phyloP scores from a whole-genome alignment of 1,284 basidiomycete species.

The Tilletia indica region DNA sequence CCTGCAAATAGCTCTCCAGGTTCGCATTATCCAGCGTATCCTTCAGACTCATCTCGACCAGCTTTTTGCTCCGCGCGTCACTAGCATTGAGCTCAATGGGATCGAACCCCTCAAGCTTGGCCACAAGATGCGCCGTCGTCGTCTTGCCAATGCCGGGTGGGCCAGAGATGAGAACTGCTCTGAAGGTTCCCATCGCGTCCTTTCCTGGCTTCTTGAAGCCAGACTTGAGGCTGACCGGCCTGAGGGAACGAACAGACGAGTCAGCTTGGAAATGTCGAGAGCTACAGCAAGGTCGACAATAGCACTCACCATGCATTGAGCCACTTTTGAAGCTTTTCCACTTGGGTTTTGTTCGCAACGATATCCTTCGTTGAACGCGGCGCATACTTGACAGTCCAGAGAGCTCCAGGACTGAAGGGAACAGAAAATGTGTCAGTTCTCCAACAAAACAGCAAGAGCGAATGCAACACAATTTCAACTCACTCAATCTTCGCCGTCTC shows the following conservation, averaged over 20 bases:
- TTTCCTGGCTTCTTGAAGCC: constrained; percentile 90
- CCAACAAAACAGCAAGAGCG: constrained; percentile 29
- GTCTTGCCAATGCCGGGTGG: constrained; percentile 98
- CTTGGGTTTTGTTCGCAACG: constrained; percentile 86
- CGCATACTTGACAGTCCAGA: constrained; percentile 96
- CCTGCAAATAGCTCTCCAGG: constrained; percentile 71
- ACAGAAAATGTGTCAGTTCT: not conserved
- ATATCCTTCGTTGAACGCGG: constrained; percentile 83
- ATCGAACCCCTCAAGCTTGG: constrained; percentile 81
- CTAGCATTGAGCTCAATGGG: constrained; percentile 95
- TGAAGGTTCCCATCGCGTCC: constrained; percentile 78
- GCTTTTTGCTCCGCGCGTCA: constrained; percentile 91
- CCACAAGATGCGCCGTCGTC: constrained; percentile 88
- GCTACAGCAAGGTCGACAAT: constrained; percentile 16
- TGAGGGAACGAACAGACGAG: constrained; percentile 1
- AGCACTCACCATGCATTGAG: constrained; percentile 71
- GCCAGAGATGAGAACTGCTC: constrained; percentile 85
- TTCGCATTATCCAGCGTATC: constrained; percentile 64
- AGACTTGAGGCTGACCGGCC: constrained; percentile 2
- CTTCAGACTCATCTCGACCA: constrained; percentile 71
- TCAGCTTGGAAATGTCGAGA: not conserved
- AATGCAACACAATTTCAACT: not conserved
- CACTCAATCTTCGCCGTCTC: constrained; percentile 10
- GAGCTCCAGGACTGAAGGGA: constrained; percentile 26
- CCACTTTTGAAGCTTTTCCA: constrained; percentile 86